These are phyloP conservation scores for Sinapis alba DNA, from an alignment of 441 rosid genomes.

Conservation along the genomic window DNA sequence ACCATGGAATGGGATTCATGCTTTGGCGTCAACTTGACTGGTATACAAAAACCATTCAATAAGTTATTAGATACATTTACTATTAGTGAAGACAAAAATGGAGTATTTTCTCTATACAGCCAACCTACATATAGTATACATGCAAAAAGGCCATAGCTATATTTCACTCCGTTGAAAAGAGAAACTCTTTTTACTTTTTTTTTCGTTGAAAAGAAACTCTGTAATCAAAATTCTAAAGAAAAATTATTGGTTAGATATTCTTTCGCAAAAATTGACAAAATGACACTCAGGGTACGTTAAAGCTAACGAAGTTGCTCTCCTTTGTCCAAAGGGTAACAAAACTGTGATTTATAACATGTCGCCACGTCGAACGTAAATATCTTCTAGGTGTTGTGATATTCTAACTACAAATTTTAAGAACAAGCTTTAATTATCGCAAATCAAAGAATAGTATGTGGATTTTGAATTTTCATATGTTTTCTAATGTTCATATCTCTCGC, in stretches of 20 bases:
- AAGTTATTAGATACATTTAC: slow-evolving; percentile 26
- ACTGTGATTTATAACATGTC: not conserved
- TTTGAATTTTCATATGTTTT: not conserved
- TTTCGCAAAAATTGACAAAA: slow-evolving; percentile 33
- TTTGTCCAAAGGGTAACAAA: slow-evolving; percentile 28
- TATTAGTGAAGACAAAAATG: not conserved
- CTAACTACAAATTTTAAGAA: not conserved
- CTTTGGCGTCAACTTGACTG: slow-evolving; percentile 33
- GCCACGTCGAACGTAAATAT: not conserved
- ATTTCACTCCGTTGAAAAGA: slow-evolving; percentile 19
- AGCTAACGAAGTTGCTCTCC: slow-evolving; percentile 35
- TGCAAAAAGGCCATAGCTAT: slow-evolving; percentile 33
- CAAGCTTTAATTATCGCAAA: slow-evolving; percentile 5
- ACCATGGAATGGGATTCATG: slow-evolving; percentile 36
- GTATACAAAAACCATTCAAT: slow-evolving; percentile 18
- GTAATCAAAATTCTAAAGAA: slow-evolving; percentile 19
- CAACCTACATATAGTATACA: slow-evolving; percentile 35
- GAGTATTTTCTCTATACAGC: slow-evolving; percentile 35
- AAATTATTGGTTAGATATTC: slow-evolving; percentile 28
- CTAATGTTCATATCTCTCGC: not conserved
- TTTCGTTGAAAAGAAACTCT: slow-evolving; percentile 18
- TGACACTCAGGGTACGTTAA: slow-evolving; percentile 27
- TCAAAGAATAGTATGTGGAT: not conserved
- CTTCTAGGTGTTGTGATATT: not conserved
- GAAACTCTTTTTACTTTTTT: not conserved